Conservation (phyloP, 345 rosid genomes). For the Linum usitatissimum region DNA sequence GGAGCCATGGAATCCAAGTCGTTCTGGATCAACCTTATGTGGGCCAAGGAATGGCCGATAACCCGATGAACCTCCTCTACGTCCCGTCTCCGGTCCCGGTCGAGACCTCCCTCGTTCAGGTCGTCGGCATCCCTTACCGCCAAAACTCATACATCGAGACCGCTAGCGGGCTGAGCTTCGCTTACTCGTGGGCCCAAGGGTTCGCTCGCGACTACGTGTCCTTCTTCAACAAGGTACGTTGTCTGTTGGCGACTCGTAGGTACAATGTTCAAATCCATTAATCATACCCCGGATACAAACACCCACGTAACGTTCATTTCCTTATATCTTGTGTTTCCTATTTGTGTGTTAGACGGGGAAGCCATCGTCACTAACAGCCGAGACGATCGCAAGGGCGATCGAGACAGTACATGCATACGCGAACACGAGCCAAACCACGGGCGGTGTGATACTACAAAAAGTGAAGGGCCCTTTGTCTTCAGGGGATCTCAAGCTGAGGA, state of each 20-base stretch:
- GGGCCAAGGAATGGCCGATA: constrained; percentile 78
- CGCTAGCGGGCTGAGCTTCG: constrained; percentile 43
- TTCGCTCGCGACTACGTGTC: constrained; percentile 21
- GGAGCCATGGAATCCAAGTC: constrained; percentile 31
- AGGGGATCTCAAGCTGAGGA: constrained; percentile 48
- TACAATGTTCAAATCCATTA: too few relatives aligned
- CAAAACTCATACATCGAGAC: constrained; percentile 45
- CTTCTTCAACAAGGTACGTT: constrained; percentile 42
- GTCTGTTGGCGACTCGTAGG: too few relatives aligned
- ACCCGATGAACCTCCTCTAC: constrained; percentile 56
- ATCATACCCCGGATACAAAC: too few relatives aligned
- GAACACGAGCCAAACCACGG: constrained; percentile 25
- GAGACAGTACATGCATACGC: constrained; percentile 22
- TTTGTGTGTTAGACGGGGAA: constrained; percentile 19
- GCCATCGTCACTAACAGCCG: constrained; percentile 13
- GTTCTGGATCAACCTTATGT: constrained; percentile 53
- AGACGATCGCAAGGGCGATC: constrained; percentile 23
- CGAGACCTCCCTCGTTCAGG: constrained; percentile 49
- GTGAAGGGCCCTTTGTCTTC: constrained; percentile 44
- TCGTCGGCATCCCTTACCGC: constrained; percentile 47
- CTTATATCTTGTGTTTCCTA: too few relatives aligned
- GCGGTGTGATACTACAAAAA: constrained; percentile 44
- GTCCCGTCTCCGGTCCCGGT: constrained; percentile 53
- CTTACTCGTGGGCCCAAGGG: constrained; percentile 31
- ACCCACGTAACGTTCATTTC: too few relatives aligned